Evolutionary conservation across 371 early-diverging fungal species (phyloP), one percentile per base, ranked within the genome.

Genomic region (Mortierella sp.): DNA sequence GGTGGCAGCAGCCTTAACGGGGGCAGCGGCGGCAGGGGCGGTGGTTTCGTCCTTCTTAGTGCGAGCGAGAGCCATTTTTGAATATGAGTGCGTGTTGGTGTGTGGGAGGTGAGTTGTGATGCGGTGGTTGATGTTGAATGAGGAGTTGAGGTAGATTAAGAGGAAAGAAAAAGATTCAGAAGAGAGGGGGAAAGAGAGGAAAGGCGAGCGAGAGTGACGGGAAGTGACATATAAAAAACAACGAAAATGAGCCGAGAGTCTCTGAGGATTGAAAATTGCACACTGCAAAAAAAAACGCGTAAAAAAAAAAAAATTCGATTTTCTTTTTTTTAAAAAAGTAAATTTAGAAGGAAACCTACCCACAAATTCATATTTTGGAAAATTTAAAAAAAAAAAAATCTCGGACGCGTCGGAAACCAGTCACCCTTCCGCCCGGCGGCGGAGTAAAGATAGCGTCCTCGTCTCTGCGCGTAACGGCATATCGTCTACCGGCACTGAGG

Each of bases 11-110:
- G 71, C 60, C 59, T 61, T 69, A 43, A 41, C 60, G 60, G 72
- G 62, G 47, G 64, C 64, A 41, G 37, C 37, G 37, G 37, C 37
- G 28, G 61, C 66, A 37, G 68, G 47, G 50, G 51, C 50, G 39
- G 64, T 43, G 50, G 72, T 58, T 39, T 65, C 69, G 55, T 76
- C 76, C 70, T 76, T 76, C 76, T 76, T 76, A 39, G 70, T 57
- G 65, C 76, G 76, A 65, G 76, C 58, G 51, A 52, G 63, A 43
- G 62, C 61, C 76, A 76, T 76, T 76, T 31, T 73, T 24, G 50
- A 27, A 43, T 28, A 24, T 31, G 37, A 39, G 37, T 47, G 70
- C 63, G 49, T 21, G 39, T 37, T 17, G 50, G 24, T 43, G 19
- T 37, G 5, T 12, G 42, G 14, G 17, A 4, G 28, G 37, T 46